phyloP scores from a whole-genome alignment of 108 stramenopile species.

The Skeletonema marinoi region DNA sequence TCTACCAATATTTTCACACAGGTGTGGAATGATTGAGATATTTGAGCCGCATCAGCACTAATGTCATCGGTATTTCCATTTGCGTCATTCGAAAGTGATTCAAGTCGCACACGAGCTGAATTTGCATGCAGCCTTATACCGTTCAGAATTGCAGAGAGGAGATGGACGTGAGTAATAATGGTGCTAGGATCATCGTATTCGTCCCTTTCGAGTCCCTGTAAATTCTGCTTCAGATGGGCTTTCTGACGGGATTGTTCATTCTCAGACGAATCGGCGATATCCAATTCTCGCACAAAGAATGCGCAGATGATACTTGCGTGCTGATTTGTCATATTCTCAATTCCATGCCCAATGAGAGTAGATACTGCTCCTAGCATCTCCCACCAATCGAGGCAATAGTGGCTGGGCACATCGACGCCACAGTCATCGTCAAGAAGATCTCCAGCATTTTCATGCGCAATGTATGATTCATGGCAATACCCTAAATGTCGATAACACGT shows the following conservation, averaged over 20 bases:
- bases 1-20: constrained; percentile 50
- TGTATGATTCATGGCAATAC: constrained; percentile 36
- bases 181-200: not conserved
- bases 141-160: constrained; percentile 28
- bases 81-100: not conserved
- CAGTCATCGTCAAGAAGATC: constrained; percentile 10
- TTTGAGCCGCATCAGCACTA: not conserved
- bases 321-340: constrained; percentile 30
- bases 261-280: not conserved
- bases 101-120: constrained; percentile 22
- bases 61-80: not conserved
- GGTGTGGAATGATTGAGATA: constrained; percentile 33
- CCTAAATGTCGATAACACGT: not conserved
- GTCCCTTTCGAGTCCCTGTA: constrained; percentile 1
- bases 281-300: constrained; percentile 34
- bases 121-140: constrained; percentile 23
- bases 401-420: constrained; percentile 27
- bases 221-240: constrained; percentile 32
- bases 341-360: constrained; percentile 29
- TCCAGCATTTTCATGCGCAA: constrained; percentile 11
- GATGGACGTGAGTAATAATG: not conserved
- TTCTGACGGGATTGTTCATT: constrained; percentile 18
- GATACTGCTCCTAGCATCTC: constrained; percentile 33
- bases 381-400: constrained; percentile 48
- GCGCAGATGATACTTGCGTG: constrained; percentile 47